Conservation (phyloP, 108 stramenopile species). For the Nitzschia sp. region DNA sequence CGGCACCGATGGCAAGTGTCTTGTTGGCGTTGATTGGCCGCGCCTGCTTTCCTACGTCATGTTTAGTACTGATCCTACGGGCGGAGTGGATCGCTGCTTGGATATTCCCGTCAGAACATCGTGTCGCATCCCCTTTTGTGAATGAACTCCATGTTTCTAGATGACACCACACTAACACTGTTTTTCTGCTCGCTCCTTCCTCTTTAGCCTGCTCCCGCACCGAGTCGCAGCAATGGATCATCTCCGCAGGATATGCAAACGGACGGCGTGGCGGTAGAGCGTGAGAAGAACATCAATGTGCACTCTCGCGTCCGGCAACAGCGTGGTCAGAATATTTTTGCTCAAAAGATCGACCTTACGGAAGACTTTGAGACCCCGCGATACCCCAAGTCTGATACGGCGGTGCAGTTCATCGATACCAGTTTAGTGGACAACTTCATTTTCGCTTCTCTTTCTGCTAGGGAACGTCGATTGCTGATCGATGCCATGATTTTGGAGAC, state of each 20-base stretch:
- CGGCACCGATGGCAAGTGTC: slow-evolving; percentile 31
- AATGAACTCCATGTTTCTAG: background rate
- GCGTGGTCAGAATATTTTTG: slow-evolving; percentile 87
- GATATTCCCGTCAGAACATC: too few relatives aligned
- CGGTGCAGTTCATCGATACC: slow-evolving; percentile 80
- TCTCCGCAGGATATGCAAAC: slow-evolving; percentile 37
- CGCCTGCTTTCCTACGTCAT: background rate
- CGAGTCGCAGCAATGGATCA: slow-evolving; percentile 20
- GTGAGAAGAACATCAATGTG: slow-evolving; percentile 80
- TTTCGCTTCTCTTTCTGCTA: slow-evolving; percentile 71
- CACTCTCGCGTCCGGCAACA: slow-evolving; percentile 69
- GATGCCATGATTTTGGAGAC: slow-evolving; percentile 88
- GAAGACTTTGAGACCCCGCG: slow-evolving; percentile 71
- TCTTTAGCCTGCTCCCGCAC: background rate
- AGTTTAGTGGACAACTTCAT: slow-evolving; percentile 87
- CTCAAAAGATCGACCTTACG: slow-evolving; percentile 72
- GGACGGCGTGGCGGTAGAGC: slow-evolving; percentile 50
- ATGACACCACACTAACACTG: too few relatives aligned
- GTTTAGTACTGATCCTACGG: background rate
- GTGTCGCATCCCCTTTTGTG: background rate
- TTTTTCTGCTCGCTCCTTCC: too few relatives aligned
- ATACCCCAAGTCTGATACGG: slow-evolving; percentile 76
- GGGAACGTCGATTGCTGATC: slow-evolving; percentile 77
- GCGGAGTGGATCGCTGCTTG: background rate
- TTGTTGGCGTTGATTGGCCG: background rate